Evolutionary conservation across 495 filamentous ascomycete genomes (phyloP).

Genomic region (Hyaloscypha variabilis): DNA sequence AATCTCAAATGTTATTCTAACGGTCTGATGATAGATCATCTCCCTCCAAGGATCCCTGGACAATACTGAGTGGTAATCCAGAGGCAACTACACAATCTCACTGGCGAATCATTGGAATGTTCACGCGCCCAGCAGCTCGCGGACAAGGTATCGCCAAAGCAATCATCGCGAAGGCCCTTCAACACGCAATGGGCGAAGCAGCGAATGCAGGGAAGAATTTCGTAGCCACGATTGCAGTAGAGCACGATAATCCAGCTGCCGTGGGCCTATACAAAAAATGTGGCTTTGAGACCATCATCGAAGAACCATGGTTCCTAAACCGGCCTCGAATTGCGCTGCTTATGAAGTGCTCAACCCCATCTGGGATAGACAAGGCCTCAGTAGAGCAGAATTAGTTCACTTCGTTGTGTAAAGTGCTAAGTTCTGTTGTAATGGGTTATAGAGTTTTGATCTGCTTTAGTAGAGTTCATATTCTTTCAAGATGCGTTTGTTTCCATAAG

Average conservation of each 20-base stretch:
- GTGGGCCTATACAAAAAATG: conserved; percentile 46
- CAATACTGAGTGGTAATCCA: conserved; percentile 12
- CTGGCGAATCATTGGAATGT: conserved; percentile 43
- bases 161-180: conserved; percentile 41
- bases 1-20: background rate
- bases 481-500: no score
- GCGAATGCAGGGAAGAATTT: conserved; percentile 24
- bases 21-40: conserved; percentile 16
- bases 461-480: no score
- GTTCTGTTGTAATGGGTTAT: background rate
- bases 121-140: conserved; percentile 46
- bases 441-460: background rate
- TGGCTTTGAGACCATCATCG: conserved; percentile 44
- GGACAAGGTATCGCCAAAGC: conserved; percentile 43
- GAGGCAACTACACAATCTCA: conserved; percentile 31
- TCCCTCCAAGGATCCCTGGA: conserved; percentile 33
- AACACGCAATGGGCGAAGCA: conserved; percentile 34
- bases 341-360: conserved; percentile 19
- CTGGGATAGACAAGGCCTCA: background rate
- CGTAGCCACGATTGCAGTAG: conserved; percentile 40
- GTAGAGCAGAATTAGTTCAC: background rate
- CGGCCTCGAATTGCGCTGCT: conserved; percentile 16
- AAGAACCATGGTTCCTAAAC: conserved; percentile 23
- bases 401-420: background rate
- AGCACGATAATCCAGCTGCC: conserved; percentile 41